phyloP scores from a whole-genome alignment of 805 yeast species.

The Scheffersomyces ergatensis region DNA sequence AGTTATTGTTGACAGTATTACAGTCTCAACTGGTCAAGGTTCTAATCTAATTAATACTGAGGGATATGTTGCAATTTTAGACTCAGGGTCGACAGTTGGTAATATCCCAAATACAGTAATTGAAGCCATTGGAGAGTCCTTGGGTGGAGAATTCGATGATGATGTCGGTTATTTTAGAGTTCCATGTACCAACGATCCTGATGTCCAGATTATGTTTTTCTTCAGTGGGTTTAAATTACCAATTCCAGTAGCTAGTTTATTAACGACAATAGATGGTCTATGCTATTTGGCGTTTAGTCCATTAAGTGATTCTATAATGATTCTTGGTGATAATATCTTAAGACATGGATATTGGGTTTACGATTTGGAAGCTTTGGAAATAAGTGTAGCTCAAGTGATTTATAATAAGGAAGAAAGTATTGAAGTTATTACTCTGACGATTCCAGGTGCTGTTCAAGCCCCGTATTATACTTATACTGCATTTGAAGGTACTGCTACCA shows the following conservation, averaged over 20 bases:
- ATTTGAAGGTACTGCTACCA: no score
- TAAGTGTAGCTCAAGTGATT: constrained; percentile 43
- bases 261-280: background rate
- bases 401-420: background rate
- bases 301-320: constrained; percentile 4
- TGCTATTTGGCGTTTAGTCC: no score
- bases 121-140: constrained; percentile 20
- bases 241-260: background rate
- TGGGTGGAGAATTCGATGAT: constrained; percentile 31
- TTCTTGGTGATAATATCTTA: constrained; percentile 66
- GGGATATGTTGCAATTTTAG: constrained; percentile 43
- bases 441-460: background rate
- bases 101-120: constrained; percentile 45
- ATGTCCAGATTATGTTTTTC: constrained; percentile 32
- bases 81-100: constrained; percentile 57
- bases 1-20: background rate
- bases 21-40: background rate
- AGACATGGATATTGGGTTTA: constrained; percentile 63
- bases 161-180: constrained; percentile 44
- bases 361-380: constrained; percentile 53
- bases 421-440: background rate
- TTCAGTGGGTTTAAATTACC: constrained; percentile 35
- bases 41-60: background rate
- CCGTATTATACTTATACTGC: background rate
- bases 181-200: constrained; percentile 33